Evolutionary conservation across 2,329 filamentous ascomycete genomes (phyloP).

Genomic region (Elsinoe necatrix): DNA sequence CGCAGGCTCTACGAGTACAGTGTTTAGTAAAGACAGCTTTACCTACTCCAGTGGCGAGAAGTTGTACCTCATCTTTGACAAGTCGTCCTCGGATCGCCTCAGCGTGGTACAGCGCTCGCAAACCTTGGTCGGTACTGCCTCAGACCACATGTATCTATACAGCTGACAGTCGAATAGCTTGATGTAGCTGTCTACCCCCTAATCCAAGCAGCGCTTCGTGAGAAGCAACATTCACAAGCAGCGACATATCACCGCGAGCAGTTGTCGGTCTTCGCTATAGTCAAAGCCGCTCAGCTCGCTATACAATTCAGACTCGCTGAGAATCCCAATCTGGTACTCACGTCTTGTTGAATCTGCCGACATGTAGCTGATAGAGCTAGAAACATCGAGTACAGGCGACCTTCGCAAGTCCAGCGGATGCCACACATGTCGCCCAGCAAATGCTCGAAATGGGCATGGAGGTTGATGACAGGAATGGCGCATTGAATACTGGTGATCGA

Average conservation of each 20-base stretch:
- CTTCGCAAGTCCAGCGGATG: constrained; percentile 22
- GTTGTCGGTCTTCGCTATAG: constrained; percentile 38
- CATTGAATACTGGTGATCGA: neutral
- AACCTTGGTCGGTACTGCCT: neutral
- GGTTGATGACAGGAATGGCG: neutral
- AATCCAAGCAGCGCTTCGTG: neutral
- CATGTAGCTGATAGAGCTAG: constrained; percentile 17
- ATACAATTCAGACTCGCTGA: constrained; percentile 33
- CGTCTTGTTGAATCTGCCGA: neutral
- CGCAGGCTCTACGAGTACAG: neutral
- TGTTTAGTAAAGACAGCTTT: neutral
- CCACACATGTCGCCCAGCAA: constrained; percentile 21
- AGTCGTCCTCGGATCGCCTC: neutral
- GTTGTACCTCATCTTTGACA: neutral
- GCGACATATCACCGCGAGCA: constrained; percentile 31
- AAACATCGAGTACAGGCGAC: constrained; percentile 27
- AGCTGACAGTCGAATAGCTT: neutral
- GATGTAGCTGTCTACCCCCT: neutral
- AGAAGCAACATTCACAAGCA: constrained; percentile 19
- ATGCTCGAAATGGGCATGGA: constrained; percentile 17
- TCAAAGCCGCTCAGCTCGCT: constrained; percentile 33
- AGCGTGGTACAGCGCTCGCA: neutral
- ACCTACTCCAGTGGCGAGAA: neutral
- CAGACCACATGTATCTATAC: no score
- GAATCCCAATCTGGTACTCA: constrained; percentile 26